Evolutionary conservation across 306 rosid species (phyloP), one percentile per base, ranked within the genome.

Genomic region (Trifolium repens): DNA sequence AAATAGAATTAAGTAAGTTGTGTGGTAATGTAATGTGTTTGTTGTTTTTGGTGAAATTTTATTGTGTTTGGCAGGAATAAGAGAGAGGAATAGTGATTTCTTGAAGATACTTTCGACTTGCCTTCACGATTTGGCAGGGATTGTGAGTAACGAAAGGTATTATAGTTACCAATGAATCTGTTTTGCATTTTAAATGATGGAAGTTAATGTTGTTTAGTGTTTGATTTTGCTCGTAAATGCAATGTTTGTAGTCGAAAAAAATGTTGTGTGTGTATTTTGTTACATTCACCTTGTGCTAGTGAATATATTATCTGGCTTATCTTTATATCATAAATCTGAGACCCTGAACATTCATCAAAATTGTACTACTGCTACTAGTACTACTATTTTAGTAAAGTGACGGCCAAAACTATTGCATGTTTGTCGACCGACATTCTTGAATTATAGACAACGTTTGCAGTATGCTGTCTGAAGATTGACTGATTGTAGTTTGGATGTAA

Each of bases 141-240:
- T 88, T 85, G 69, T 78, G 10, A n/a, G 72, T 59, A 86, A 87
- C 67, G 96, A 85, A 87, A 91, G 98, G 98, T 93, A 88, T 58
- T 65, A 17, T 71, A 63, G 5, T 59, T 77, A 72, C 65, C 49
- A 3, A 47, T 54, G 50, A 71, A 74, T 63, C 71, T 67, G 35
- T 61, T 42, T 26, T 2, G 59, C 58, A 16, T 67, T 59, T 44
- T 44, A 4, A 8, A 74, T 43, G 67, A 62, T 63, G 35, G 22
- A 62, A 12, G 14, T 55, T 62, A 50, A 13, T 35, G 74, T 17
- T 60, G 13, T 57, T 65, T 58, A 7, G 14, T 54, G 27, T 19
- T 62, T 69, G 53, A 14, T 61, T 75, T 67, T 58, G 39, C 53
- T 8, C 57, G 1, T 14, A 43, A 17, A 34, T 65, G 42, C 3